A percentile compares a stretch with the other conserved stretches of the same genome.
phyloP scores from a whole-genome alignment of 2,329 filamentous ascomycete species.

The Blumeriella jaapii region DNA sequence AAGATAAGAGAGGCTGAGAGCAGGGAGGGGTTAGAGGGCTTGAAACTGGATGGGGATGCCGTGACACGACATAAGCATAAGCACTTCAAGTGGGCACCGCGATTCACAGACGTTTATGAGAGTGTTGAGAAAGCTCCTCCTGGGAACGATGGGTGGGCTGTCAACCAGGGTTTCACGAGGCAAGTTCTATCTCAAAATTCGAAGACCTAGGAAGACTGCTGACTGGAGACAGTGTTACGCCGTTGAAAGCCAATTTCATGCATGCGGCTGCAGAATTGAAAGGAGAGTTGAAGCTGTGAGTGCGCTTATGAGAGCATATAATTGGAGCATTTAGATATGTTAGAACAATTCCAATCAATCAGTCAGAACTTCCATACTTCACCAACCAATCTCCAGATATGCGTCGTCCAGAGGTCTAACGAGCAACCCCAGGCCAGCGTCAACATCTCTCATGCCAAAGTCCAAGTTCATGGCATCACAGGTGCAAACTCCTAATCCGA shows the following conservation, averaged over 20 bases:
- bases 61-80: conserved; percentile 53
- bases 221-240: conserved; percentile 56
- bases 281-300: conserved; percentile 76
- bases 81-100: conserved; percentile 91
- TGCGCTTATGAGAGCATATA: conserved; percentile 31
- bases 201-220: neutral
- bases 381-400: conserved; percentile 7
- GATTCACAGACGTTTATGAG: conserved; percentile 75
- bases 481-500: conserved; percentile 8
- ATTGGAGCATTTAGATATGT: conserved; percentile 25
- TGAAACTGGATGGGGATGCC: conserved; percentile 26
- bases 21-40: conserved; percentile 25
- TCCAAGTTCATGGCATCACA: conserved; percentile 10
- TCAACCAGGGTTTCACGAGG: conserved; percentile 81
- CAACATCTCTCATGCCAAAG: no score
- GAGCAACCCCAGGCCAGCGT: conserved; percentile 12
- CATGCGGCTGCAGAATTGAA: conserved; percentile 53
- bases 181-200: conserved; percentile 37
- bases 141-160: conserved; percentile 87
- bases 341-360: conserved; percentile 25
- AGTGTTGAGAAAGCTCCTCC: conserved; percentile 70
- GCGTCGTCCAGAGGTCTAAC: conserved; percentile 16
- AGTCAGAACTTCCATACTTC: no score
- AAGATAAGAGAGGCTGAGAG: conserved; percentile 57
- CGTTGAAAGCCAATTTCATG: conserved; percentile 87